phyloP scores from a whole-genome alignment of 108 stramenopile genomes.

The Hondaea fermentalgiana region DNA sequence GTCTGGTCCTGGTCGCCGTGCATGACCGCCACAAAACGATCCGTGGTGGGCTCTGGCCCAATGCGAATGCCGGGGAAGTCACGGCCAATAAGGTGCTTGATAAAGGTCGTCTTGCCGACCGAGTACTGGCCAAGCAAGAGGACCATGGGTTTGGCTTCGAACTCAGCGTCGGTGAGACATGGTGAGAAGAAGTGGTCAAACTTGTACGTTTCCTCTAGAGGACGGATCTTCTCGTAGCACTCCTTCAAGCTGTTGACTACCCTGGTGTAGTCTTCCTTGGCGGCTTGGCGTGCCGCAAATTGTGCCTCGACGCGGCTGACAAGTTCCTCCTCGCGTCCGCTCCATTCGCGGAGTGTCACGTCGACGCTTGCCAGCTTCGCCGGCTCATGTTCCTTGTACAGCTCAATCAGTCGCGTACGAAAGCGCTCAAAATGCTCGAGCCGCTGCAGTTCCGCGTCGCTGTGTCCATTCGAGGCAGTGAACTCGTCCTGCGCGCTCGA shows the following conservation, averaged over 20 bases:
- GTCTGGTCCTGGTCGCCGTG: constrained; percentile 87
- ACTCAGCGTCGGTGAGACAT: constrained; percentile 51
- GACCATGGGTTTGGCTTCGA: constrained; percentile 63
- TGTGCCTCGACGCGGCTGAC: neutral
- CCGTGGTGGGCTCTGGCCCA: constrained; percentile 96
- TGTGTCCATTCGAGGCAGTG: no score
- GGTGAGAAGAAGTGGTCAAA: constrained; percentile 34
- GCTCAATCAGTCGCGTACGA: neutral
- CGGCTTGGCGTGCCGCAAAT: neutral
- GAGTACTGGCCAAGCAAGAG: constrained; percentile 58
- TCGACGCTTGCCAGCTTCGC: neutral
- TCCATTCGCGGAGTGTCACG: neutral
- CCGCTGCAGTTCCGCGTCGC: no score
- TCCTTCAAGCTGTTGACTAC: constrained; percentile 12
- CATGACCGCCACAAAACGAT: constrained; percentile 87
- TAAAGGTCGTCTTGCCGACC: constrained; percentile 62
- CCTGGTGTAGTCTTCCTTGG: neutral
- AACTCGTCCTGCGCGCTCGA: no score
- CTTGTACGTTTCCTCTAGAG: neutral
- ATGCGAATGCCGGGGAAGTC: constrained; percentile 70
- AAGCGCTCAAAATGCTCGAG: no score
- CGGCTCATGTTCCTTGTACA: neutral
- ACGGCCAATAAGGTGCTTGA: constrained; percentile 41
- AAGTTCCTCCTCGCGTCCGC: neutral
- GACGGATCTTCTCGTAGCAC: neutral